Evolutionary conservation across 371 early-diverging fungal genomes (phyloP).

Genomic region (Mucor indicus): DNA sequence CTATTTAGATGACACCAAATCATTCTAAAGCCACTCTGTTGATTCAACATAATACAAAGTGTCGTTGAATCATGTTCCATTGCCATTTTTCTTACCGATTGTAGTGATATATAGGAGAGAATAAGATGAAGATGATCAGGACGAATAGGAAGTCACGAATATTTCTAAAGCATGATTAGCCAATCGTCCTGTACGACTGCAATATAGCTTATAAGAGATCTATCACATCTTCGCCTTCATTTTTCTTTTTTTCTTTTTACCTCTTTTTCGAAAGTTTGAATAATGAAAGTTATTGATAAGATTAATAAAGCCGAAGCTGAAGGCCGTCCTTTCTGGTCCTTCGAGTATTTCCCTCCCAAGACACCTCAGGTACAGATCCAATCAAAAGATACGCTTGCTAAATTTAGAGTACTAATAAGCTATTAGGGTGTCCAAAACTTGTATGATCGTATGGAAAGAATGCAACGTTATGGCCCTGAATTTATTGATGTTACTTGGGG

Average conservation of each 20-base stretch:
- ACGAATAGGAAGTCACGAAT: slow-evolving; percentile 10
- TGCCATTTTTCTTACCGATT: no score
- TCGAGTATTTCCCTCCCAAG: slow-evolving; percentile 97
- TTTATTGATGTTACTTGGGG: slow-evolving; percentile 97
- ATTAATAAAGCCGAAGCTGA: slow-evolving; percentile 68
- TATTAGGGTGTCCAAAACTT: slow-evolving; percentile 71
- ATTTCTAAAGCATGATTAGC: neutral
- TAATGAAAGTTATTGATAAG: slow-evolving; percentile 78
- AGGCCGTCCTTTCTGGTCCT: slow-evolving; percentile 82
- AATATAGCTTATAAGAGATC: neutral
- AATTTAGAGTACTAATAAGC: neutral
- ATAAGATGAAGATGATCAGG: slow-evolving; percentile 13
- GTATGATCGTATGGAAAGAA: slow-evolving; percentile 82
- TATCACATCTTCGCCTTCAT: neutral
- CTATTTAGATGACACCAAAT: no score
- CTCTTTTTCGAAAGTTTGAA: neutral
- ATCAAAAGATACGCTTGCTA: neutral
- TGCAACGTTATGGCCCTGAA: slow-evolving; percentile 91
- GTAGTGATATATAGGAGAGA: neutral
- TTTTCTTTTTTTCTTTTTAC: slow-evolving; percentile 7
- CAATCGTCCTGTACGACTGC: slow-evolving; percentile 6
- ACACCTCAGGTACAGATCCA: slow-evolving; percentile 68
- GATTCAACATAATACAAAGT: no score
- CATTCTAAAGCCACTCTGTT: no score
- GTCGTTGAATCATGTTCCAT: no score